phyloP scores from a whole-genome alignment of 805 yeast species.

The Kodamaea lidongshanica region DNA sequence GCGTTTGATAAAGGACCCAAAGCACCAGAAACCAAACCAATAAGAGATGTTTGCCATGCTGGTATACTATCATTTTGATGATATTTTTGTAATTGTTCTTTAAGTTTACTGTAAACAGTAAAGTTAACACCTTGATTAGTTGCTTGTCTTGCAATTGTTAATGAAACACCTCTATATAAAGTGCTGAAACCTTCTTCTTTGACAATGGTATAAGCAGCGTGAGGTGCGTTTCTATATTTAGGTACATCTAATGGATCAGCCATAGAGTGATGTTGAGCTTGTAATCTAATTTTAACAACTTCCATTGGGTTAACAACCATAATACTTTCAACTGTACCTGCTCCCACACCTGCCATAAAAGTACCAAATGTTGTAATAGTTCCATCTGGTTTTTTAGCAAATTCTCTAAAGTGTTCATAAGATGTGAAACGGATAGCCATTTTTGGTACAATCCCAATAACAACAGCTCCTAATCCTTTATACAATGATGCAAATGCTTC shows the following conservation, averaged over 20 bases:
- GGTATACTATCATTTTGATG: constrained; percentile 63
- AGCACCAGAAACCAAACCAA: constrained; percentile 92
- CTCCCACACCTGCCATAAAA: constrained; percentile 91
- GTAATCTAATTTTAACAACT: constrained; percentile 92
- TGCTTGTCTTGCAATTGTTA: constrained; percentile 97
- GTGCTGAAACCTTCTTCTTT: constrained; percentile 89
- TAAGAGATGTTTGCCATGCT: constrained; percentile 86
- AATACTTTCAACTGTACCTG: constrained; percentile 95
- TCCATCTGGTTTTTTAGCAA: constrained; percentile 59
- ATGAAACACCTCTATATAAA: constrained; percentile 86
- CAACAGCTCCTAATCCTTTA: constrained; percentile 95
- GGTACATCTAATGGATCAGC: constrained; percentile 76
- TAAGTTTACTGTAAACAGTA: constrained; percentile 85
- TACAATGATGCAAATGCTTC: constrained; percentile 84
- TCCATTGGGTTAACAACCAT: constrained; percentile 95
- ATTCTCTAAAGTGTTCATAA: constrained; percentile 77
- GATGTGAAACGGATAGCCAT: constrained; percentile 97
- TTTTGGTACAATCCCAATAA: constrained; percentile 94
- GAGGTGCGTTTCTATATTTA: constrained; percentile 88
- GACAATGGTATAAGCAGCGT: constrained; percentile 75
- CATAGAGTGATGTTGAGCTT: constrained; percentile 90
- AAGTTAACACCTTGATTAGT: constrained; percentile 98
- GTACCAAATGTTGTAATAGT: constrained; percentile 66
- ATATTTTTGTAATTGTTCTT: constrained; percentile 58
- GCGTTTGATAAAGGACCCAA: constrained; percentile 97